Base-by-base conservation (phyloP, 805 yeast genomes). In the Vanderwaltozyma polyspora region DNA sequence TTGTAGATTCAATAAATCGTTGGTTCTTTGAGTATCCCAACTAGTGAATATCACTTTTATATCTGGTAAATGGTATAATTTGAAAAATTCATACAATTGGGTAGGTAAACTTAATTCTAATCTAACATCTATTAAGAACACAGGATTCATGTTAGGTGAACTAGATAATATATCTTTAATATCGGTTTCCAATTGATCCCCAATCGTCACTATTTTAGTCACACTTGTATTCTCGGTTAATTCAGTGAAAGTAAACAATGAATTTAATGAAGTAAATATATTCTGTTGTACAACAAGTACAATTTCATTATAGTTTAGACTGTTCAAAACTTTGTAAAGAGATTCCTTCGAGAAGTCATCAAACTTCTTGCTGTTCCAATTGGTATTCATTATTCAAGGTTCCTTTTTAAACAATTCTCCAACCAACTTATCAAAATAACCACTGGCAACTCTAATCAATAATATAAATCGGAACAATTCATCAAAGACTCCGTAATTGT, bases 331-430 rank as follows among this genome's bases (percentile, higher is more conserved):
- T 14, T 35, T 16, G 21, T 46, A 44, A 25, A 56, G 30, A 3
- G 36, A 32, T 8, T 39, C 38, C 12, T 46, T 35, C 9, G 39
- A 27, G 5, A 35, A 23, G 19, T 42, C 43, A 19, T 33, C 31
- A 34, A 54, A 51, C 33, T 46, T 45, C 16, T 52, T 45, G 3
- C 57, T 48, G 28, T 52, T 48, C 52, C 55, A 48, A 37, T 44
- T 43, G 12, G 31, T 16, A 24, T 38, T 39, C 58, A 52, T 50
- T 21, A 15, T 5, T 13, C 3, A 25, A 14, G 9, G 12, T 16
- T 13, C 15, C 17, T 6, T 10, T 31, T 7, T 12, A 23, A 7
- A 7, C n/a, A 23, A 5, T 23, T 23, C 25, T 11, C 23, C 23
- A 29, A 12, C 5, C 7, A 21, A 7, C 10, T 21, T 8, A 8